Base-by-base conservation (phyloP, 371 early-diverging fungal species). In the Actinomortierella wolfii region DNA sequence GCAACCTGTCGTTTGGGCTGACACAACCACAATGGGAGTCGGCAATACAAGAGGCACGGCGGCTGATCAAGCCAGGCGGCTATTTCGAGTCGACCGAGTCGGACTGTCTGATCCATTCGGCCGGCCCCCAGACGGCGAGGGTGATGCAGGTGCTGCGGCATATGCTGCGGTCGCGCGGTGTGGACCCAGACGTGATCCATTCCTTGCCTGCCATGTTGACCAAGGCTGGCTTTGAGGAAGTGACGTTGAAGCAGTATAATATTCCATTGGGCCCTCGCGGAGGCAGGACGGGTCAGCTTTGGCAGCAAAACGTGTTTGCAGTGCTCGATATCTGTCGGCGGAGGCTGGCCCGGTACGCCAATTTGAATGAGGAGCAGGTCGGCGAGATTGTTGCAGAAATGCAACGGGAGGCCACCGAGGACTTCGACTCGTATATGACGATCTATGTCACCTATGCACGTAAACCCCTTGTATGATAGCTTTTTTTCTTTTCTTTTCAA, bases 1-100 rank as follows among this genome's bases (percentile, higher is more conserved):
- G 77, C 14, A 68, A 63, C 50, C 77, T 85, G 59, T 52, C 83
- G 1, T 47, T 68, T 6, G 77, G 76, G 20, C 62, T 83, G 49
- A 78, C 82, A 5, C 67, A 67, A 0, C 65, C 74, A 17, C 64
- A 83, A 23, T 63, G 79, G 56, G 50, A 70, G 5, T 54, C 54
- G 1, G 55, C 64, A 0, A 48, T 77, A 9, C 43, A 51, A 8
- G 74, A 77, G 25, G 66, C 65, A 8, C 59, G 25, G 24, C 65
- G 77, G 9, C n/a, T 77, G 17, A 34, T 67, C 26, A 67, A 67
- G n/a, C 68, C 68, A 2, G 68, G 66, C 17, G 77, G 68, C 7
- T 77, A 59, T 45, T 64, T 73, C 25, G 77, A 77, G 50, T 47
- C 54, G 15, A 64, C 67, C 1, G 77, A 77, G 42, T 57, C 76